Base-by-base conservation (phyloP, 108 stramenopile genomes). In the Mediolabrus comicus region DNA sequence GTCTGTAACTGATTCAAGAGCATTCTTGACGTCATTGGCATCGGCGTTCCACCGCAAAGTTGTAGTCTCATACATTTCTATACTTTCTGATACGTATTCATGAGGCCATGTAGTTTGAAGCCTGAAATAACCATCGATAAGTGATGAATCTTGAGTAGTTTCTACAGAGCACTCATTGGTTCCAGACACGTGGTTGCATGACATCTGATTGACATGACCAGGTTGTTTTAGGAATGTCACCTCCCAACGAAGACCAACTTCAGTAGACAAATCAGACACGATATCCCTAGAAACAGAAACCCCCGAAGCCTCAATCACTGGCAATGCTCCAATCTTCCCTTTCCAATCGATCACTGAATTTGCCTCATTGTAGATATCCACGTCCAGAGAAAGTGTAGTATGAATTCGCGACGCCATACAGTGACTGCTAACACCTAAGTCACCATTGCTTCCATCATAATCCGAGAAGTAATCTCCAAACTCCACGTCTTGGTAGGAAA, bases 381-480 rank as follows among this genome's bases (percentile, higher is more conserved):
- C 75, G 59, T 49, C 58, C 52, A 86, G 73, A 39, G 73, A 64
- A 19, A 69, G 67, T 35, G 85, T 86, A 14, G 55, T 33, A 43
- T 69, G 74, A 39, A 77, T 53, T n/a, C 82, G 74, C 0, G 58
- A 34, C 0, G 54, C 65, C 11, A 58, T 29, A 59, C 89, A 90
- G 39, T 69, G 52, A 59, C 83, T 72, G 76, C 85, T 75, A 55
- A 89, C 61, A 59, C 92, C 84, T 19, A 70, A 75, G 9, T 16
- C 38, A 22, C 86, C 89, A 57, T 82, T 64, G 10, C 36, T 54
- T 54, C 69, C 80, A 49, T 71, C 43, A 55, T 85, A 88, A 63
- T 90, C 90, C 8, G 84, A 87, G 71, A 83, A 90, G 59, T 86
- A 92, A 53, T 66, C 56, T 3, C 92, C 92, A 52, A 67, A 77